These are phyloP conservation scores for Psophocarpus tetragonolobus DNA, from an alignment of 306 rosid genomes.

Conservation along the genomic window DNA sequence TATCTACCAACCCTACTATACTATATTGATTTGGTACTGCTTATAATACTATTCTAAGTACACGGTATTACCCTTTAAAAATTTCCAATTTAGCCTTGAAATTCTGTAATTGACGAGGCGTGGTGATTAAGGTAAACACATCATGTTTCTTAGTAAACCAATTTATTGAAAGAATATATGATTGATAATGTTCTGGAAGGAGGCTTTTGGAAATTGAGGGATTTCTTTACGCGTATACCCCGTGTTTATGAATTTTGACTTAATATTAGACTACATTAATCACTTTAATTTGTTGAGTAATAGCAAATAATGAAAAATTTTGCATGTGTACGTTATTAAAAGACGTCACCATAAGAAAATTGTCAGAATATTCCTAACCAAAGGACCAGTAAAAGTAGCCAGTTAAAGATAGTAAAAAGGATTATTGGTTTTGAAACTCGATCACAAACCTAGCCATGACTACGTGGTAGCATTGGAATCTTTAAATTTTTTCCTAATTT, in stretches of 20 bases:
- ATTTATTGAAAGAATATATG: not conserved
- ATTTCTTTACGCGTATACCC: constrained; percentile 16
- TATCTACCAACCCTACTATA: too few relatives aligned
- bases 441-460: not conserved
- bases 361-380: not conserved
- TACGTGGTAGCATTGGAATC: not conserved
- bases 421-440: not conserved
- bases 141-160: not conserved
- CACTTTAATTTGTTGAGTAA: not conserved
- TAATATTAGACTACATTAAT: not conserved
- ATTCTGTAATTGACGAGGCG: constrained; percentile 14
- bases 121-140: constrained; percentile 24
- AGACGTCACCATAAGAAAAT: not conserved
- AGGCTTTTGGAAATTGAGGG: constrained; percentile 26
- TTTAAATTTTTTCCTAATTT: not conserved
- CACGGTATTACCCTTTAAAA: not conserved
- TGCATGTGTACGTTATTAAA: not conserved
- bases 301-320: not conserved
- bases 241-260: constrained; percentile 21
- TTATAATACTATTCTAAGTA: not conserved
- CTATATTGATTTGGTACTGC: too few relatives aligned
- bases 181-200: constrained; percentile 15
- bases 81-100: constrained; percentile 30
- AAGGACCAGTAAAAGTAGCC: not conserved
- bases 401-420: not conserved